A percentile compares a stretch with the other conserved stretches of the same genome.
Evolutionary conservation across 352 stramenopile genomes (phyloP).

Genomic region (Globisporangium cylindrosporum): DNA sequence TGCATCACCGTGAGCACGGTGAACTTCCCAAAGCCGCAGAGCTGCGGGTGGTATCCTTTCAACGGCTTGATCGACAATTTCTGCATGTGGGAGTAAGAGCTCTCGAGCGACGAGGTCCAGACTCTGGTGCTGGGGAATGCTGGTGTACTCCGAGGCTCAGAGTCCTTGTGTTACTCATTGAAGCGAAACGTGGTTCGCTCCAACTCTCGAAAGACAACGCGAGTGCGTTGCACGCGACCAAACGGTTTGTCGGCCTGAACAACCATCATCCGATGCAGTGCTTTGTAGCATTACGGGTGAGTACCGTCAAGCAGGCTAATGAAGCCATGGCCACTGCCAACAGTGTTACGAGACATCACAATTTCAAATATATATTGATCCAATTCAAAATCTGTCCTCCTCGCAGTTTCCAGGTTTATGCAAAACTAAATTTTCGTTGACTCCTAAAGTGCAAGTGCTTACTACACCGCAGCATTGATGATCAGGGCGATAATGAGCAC

Average conservation of each 20-base stretch:
- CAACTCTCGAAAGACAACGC: neutral
- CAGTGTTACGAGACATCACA: neutral
- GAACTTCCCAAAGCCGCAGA: conserved; percentile 23
- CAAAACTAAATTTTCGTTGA: neutral
- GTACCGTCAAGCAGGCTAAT: no score
- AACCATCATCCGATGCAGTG: no score
- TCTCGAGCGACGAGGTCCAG: neutral
- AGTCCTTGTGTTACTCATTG: neutral
- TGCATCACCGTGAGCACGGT: conserved; percentile 27
- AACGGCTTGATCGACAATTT: conserved; percentile 38
- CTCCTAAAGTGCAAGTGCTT: neutral
- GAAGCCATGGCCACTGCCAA: neutral
- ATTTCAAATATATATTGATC: neutral
- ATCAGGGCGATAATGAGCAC: conserved; percentile 6
- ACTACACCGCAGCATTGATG: neutral
- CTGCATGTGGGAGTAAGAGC: conserved; percentile 18
- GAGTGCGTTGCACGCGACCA: neutral
- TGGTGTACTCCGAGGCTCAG: neutral
- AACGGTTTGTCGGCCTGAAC: neutral
- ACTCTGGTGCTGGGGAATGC: neutral
- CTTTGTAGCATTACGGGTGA: no score
- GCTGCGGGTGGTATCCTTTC: conserved; percentile 45
- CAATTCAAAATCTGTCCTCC: neutral
- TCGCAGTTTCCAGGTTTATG: neutral
- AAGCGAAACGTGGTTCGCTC: neutral